Conservation (phyloP, 148 eudicot species). For the Selenicereus undatus region DNA sequence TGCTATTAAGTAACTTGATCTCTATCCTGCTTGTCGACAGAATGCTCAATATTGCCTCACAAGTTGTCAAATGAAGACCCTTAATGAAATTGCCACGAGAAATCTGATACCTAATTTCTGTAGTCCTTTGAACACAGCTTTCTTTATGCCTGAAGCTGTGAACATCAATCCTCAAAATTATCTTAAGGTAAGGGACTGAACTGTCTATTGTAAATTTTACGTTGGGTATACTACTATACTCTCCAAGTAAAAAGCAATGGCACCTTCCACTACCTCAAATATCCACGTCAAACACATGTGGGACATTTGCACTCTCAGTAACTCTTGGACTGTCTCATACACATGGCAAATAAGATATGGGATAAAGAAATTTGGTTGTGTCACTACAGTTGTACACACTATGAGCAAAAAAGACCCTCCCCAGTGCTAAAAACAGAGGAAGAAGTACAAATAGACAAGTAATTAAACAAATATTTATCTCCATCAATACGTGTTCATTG, state of each 20-base stretch:
- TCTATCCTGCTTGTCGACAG: constrained; percentile 40
- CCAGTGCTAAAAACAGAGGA: too few relatives aligned
- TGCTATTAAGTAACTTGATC: background rate
- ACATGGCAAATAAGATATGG: too few relatives aligned
- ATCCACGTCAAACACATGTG: too few relatives aligned
- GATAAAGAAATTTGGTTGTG: too few relatives aligned
- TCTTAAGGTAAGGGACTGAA: constrained; percentile 55
- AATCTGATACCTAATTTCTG: constrained; percentile 64
- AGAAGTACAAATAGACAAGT: too few relatives aligned
- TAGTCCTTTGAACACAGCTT: constrained; percentile 67
- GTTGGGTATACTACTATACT: background rate
- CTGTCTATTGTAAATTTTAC: background rate
- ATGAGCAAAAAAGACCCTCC: too few relatives aligned
- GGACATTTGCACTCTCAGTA: too few relatives aligned
- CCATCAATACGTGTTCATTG: too few relatives aligned
- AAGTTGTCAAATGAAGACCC: constrained; percentile 65
- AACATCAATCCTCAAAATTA: constrained; percentile 72
- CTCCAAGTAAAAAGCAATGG: background rate
- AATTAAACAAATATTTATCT: too few relatives aligned
- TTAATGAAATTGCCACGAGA: constrained; percentile 54
- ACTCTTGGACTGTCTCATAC: too few relatives aligned
- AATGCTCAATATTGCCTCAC: constrained; percentile 67
- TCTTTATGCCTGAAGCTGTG: constrained; percentile 89
- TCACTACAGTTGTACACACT: too few relatives aligned
- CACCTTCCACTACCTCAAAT: too few relatives aligned